Evolutionary conservation across 2,329 filamentous ascomycete genomes (phyloP), one percentile per base, ranked within the genome.

Genomic region (Nemania serpens): DNA sequence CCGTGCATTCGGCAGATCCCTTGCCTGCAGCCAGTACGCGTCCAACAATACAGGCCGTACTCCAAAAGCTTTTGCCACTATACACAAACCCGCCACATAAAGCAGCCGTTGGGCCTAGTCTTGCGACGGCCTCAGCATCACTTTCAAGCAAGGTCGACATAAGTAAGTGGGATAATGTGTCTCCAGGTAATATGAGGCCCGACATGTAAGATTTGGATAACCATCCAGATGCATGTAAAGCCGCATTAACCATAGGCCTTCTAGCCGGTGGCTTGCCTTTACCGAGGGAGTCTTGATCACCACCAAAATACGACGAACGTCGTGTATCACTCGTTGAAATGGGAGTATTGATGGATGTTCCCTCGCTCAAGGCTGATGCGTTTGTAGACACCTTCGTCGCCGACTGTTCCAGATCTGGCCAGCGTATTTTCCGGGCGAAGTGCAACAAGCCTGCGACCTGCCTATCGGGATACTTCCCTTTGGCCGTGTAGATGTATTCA

Each of bases 141-240:
- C 85, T 87, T 68, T 90, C 88, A 5, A 90, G 73, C 51, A 90
- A 74, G 3, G 87, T 85, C 1, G 86, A 83, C 80, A 90, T 90
- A 47, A 90, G 77, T 60, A 88, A 82, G 69, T 89, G 87, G 52
- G 82, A 80, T 29, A 89, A 69, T 1, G 81, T 80, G 64, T 90
- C 87, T 2, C 87, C 87, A 0, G 87, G 88, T 9, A 90, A 76
- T 69, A 89, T 81, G 46, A 90, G 72, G 0, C 87, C 87, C 36
- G 86, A 89, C 7, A 89, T 76, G 66, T 88, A 90, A 22, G 85
- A 88, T 71, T 87, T 87, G 5, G 87, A 88, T 17, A 90, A 78
- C 88, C 87, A 90, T 1, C 88, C 87, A 0, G 83, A 81, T 2
- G 81, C 76, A 62, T 87, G 82, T 20, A 88, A 75, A 1, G 82